phyloP scores from a whole-genome alignment of 345 rosid genomes.

The Camelina laxa region DNA sequence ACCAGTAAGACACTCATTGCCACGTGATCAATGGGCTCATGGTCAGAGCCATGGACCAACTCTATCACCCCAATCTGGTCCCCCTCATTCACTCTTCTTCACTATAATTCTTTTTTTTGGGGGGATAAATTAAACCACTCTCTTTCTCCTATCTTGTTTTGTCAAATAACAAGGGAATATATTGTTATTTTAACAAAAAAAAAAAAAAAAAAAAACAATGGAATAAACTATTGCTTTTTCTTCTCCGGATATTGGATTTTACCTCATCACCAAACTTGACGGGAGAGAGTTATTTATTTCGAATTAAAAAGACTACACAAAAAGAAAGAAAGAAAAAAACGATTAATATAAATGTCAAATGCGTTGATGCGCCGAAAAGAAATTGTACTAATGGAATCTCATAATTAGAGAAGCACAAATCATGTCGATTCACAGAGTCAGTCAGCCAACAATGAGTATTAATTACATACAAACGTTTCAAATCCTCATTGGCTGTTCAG shows the following conservation, averaged over 20 bases:
- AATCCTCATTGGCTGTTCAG: conserved; percentile 13
- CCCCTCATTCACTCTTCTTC: background rate
- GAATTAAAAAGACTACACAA: background rate
- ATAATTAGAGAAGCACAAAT: background rate
- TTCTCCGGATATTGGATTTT: background rate
- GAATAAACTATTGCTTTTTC: background rate
- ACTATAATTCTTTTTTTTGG: no score
- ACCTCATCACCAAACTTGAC: background rate
- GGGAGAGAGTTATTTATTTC: background rate
- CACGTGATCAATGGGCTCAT: conserved; percentile 39
- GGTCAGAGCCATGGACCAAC: conserved; percentile 36
- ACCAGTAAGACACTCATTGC: conserved; percentile 19
- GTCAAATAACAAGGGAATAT: background rate
- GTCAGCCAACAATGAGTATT: background rate
- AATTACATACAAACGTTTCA: conserved; percentile 16
- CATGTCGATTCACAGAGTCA: background rate
- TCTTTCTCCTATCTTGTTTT: background rate
- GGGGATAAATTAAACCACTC: background rate
- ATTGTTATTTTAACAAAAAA: no score
- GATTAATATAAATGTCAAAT: background rate
- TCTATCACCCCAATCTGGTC: conserved; percentile 8
- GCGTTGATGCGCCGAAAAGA: background rate
- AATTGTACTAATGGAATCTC: conserved; percentile 24
- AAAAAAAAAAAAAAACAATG: no score
- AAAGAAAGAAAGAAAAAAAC: background rate